Evolutionary conservation across 768 basidiomycete species (phyloP), one percentile per base, ranked within the genome.

Genomic region (Trametes maxima): DNA sequence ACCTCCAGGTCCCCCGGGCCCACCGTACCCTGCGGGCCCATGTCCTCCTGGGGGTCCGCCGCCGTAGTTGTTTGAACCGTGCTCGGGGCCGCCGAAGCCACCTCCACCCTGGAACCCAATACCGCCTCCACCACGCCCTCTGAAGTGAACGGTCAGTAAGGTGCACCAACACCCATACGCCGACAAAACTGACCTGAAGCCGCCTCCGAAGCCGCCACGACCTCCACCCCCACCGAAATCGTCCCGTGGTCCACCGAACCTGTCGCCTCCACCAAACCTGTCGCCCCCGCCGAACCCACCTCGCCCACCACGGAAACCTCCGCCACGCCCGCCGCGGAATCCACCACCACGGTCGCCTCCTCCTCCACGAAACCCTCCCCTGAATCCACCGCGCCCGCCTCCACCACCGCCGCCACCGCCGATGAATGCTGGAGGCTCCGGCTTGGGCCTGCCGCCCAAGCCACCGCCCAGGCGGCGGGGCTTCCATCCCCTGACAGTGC

Each of bases 401-500:
- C 76, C 74, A n/a, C 76, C 74, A 21, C 73, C 68, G 16, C n/a
- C 10, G 16, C 48, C n/a, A 13, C 72, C 69, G 68, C 76, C 66
- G 68, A 69, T 67, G 13, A 70, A 54, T 59, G 54, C 60, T 58
- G 14, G 69, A 65, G 72, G 72, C 16, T 84, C 85, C 4, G 86
- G 87, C 73, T 98, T 98, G 19, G 95, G 94, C 60, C 96, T 84
- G 25, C 97, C 97, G n/a, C 97, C 97, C n/a, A 98, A 82, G 5
- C 97, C 97, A n/a, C 97, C 97, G 19, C 96, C 97, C 0, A 98
- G 79, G 54, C 95, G 87, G 50, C 94, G 89, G 1, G 97, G 97
- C 73, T 97, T 98, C 97, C 97, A 99, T 2, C 95, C 97, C 60
- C 96, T 87, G 25, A 99, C 97, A 12, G 97, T 99, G 50, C 97